A percentile compares a stretch with the other conserved stretches of the same genome.
These are phyloP conservation scores for Trametes polyzona DNA, from an alignment of 1,284 basidiomycete genomes.

Conservation along the genomic window DNA sequence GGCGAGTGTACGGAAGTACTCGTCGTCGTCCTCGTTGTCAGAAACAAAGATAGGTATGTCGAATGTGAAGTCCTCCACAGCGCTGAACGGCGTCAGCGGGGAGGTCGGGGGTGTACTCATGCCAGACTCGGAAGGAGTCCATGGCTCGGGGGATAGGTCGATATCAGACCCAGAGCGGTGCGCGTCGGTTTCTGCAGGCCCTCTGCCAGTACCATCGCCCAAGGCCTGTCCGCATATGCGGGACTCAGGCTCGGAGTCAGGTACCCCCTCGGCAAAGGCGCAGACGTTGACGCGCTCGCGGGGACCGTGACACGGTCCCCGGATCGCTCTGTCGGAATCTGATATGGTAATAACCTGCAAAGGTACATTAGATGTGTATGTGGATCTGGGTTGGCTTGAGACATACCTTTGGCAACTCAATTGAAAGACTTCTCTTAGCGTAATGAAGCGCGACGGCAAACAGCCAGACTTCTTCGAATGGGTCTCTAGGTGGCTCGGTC, in stretches of 20 bases:
- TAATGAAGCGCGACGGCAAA: not conserved
- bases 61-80: not conserved
- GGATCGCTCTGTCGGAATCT: not conserved
- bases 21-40: not conserved
- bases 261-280: not conserved
- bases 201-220: not conserved
- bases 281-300: not conserved
- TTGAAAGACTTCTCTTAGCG: not conserved
- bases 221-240: not conserved
- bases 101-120: not conserved
- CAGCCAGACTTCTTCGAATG: not conserved
- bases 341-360: not conserved
- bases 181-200: not conserved
- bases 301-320: not conserved
- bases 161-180: too few relatives aligned
- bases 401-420: not conserved
- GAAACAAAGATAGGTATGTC: not conserved
- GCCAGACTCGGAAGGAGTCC: not conserved
- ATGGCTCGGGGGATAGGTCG: not conserved
- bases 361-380: not conserved
- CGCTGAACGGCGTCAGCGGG: too few relatives aligned
- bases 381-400: not conserved
- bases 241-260: not conserved
- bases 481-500: not conserved
- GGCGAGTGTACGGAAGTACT: not conserved